Conservation (phyloP, 1,284 basidiomycete genomes). For the Tilletiopsis washingtonensis region DNA sequence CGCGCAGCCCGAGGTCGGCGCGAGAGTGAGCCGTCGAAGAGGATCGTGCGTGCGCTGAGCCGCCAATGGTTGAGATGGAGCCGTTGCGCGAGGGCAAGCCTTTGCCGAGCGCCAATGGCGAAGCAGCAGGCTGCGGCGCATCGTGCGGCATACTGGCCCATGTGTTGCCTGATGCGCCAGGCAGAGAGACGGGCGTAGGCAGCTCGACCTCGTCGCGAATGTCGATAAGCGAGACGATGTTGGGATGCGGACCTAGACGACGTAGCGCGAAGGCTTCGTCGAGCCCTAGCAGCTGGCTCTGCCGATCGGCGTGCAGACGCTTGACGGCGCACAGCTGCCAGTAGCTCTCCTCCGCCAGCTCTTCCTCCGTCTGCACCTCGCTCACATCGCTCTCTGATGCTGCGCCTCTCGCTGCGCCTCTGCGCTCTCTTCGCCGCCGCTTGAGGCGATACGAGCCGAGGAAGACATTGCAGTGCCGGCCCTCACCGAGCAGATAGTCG, state of each 20-base stretch:
- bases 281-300: conserved; percentile 37
- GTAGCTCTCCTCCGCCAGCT: background rate
- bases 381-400: too few species aligned
- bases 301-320: conserved; percentile 39
- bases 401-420: conserved; percentile 1
- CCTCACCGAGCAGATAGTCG: conserved; percentile 40
- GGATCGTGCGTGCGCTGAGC: too few species aligned
- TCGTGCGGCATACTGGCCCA: too few species aligned
- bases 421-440: too few species aligned
- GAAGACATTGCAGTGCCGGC: conserved; percentile 39
- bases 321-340: conserved; percentile 46
- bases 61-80: too few species aligned
- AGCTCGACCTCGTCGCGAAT: conserved; percentile 36
- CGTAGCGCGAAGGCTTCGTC: conserved; percentile 45
- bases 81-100: background rate
- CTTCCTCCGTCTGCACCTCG: background rate
- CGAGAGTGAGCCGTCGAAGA: background rate
- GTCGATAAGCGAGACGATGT: conserved; percentile 36
- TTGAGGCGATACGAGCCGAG: conserved; percentile 27
- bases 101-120: too few species aligned
- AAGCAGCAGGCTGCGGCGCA: too few species aligned
- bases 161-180: background rate
- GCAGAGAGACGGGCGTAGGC: background rate
- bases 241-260: conserved; percentile 35
- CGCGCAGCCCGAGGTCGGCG: background rate